Conservation (phyloP, 495 filamentous ascomycete genomes). For the Trypethelium eluteriae region DNA sequence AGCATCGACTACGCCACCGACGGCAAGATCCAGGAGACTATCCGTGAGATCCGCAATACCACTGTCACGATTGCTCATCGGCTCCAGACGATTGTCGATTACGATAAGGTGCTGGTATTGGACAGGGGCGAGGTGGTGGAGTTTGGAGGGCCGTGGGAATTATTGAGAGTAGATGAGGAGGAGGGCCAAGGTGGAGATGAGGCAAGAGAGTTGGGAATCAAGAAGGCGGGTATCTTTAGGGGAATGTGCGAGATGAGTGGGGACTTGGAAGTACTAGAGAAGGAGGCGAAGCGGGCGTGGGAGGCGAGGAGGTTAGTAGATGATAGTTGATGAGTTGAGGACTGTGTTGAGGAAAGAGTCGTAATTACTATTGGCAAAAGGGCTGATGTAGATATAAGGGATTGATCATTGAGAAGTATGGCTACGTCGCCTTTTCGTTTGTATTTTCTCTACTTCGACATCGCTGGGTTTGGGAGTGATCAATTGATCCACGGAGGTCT, state of each 20-base stretch:
- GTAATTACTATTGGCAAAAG: not conserved
- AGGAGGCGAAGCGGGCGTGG: conserved; percentile 69
- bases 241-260: conserved; percentile 95
- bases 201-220: conserved; percentile 21
- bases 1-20: conserved; percentile 97
- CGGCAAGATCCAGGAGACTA: conserved; percentile 88
- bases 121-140: conserved; percentile 85
- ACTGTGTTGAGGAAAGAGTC: not conserved
- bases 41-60: conserved; percentile 73
- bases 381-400: not conserved
- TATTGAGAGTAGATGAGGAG: conserved; percentile 43
- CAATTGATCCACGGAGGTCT: not conserved
- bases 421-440: not conserved
- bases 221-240: conserved; percentile 63
- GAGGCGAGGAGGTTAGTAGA: conserved; percentile 48
- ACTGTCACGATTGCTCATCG: conserved; percentile 99
- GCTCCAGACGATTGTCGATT: conserved; percentile 91
- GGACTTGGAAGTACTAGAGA: conserved; percentile 63
- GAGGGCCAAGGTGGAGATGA: not conserved
- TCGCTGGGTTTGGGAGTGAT: not conserved
- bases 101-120: conserved; percentile 95
- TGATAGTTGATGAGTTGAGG: conserved; percentile 25
- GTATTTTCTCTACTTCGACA: not conserved
- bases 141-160: conserved; percentile 75
- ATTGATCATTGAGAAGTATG: not conserved